phyloP scores from a whole-genome alignment of 495 filamentous ascomycete genomes.

The Lasiosphaeriaceae sp. region DNA sequence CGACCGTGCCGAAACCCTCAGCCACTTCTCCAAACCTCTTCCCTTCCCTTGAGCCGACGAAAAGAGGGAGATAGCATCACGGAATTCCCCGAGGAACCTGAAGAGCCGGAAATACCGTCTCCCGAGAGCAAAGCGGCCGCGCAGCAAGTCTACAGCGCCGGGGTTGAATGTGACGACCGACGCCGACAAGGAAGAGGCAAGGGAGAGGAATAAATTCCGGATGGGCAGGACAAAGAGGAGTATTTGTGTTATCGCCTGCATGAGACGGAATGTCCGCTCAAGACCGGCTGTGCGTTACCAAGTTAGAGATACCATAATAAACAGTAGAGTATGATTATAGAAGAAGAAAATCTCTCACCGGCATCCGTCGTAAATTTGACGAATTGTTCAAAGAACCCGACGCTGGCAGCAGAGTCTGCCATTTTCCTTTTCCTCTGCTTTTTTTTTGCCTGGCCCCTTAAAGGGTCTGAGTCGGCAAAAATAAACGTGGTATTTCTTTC shows the following conservation, averaged over 20 bases:
- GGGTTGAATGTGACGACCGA: slow-evolving; percentile 11
- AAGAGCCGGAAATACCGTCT: slow-evolving; percentile 61
- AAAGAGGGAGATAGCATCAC: slow-evolving; percentile 29
- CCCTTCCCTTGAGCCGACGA: background rate
- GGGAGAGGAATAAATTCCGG: background rate
- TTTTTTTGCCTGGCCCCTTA: too few relatives aligned
- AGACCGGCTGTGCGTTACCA: slow-evolving; percentile 44
- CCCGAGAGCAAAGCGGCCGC: slow-evolving; percentile 34
- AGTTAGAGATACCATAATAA: too few relatives aligned
- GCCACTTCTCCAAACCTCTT: slow-evolving; percentile 18
- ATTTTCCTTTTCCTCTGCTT: background rate
- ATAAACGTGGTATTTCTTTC: too few relatives aligned
- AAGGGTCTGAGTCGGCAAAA: too few relatives aligned
- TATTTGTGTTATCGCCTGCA: slow-evolving; percentile 47
- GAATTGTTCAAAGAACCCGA: background rate
- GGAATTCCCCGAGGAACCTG: slow-evolving; percentile 59
- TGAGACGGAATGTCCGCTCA: slow-evolving; percentile 58
- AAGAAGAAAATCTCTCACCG: background rate
- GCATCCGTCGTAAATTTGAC: background rate
- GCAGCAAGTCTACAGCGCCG: slow-evolving; percentile 15
- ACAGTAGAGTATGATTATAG: background rate
- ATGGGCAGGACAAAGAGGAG: slow-evolving; percentile 10
- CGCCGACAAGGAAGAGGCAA: slow-evolving; percentile 2
- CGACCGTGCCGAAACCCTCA: slow-evolving; percentile 35
- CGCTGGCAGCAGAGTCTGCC: background rate